Conservation (phyloP, 2,329 filamentous ascomycete genomes). For the Neonectria neomacrospora region DNA sequence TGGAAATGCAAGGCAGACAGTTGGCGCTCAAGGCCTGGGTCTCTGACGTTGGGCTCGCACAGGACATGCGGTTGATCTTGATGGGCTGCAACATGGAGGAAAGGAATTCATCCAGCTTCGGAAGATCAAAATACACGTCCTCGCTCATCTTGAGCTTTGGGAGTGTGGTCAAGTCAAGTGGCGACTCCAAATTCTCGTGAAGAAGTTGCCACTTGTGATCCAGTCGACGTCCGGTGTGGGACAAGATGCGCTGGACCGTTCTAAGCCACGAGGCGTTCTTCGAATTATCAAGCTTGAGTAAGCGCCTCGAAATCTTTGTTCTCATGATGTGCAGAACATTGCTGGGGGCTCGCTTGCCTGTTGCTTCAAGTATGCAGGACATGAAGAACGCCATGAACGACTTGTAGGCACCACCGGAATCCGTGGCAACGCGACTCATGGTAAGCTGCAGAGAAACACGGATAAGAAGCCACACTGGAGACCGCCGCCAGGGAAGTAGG, state of each 20-base stretch:
- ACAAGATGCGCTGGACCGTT: slow-evolving; percentile 1
- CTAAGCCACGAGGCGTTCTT: slow-evolving; percentile 18
- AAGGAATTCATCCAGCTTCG: slow-evolving; percentile 25
- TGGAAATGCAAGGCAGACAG: not conserved
- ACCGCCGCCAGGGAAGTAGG: slow-evolving; percentile 57
- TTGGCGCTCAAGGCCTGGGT: not conserved
- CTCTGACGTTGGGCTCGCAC: slow-evolving; percentile 15
- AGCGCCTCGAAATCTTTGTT: slow-evolving; percentile 23
- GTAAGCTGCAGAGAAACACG: slow-evolving; percentile 60
- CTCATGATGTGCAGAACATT: slow-evolving; percentile 25
- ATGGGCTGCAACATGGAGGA: not conserved
- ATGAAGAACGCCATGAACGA: slow-evolving; percentile 30
- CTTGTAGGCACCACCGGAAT: slow-evolving; percentile 17
- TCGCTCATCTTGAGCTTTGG: slow-evolving; percentile 8
- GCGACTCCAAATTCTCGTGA: not conserved
- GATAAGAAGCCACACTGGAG: slow-evolving; percentile 65
- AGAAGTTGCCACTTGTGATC: slow-evolving; percentile 14
- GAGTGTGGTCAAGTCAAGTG: not conserved
- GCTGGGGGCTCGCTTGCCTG: not conserved
- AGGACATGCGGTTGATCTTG: not conserved
- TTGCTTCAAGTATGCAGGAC: not conserved
- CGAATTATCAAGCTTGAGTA: slow-evolving; percentile 23
- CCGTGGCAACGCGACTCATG: slow-evolving; percentile 6
- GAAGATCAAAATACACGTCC: slow-evolving; percentile 12
- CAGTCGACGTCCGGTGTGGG: not conserved